Evolutionary conservation across 352 stramenopile species (phyloP).

Genomic region (Phytophthora citrophthora): DNA sequence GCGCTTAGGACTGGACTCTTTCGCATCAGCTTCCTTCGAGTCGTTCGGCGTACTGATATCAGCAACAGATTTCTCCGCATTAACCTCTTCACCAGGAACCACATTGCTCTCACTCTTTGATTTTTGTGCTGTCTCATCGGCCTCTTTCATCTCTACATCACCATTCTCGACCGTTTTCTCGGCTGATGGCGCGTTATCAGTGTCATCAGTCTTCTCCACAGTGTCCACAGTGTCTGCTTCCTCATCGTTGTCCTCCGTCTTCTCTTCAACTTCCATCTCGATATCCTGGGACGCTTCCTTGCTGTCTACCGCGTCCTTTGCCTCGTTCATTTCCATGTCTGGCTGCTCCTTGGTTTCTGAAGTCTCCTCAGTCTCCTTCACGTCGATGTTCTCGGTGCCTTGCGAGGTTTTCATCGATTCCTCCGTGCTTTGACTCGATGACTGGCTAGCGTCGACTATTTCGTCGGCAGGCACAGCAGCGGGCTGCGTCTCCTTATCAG

Average conservation of each 20-base stretch:
- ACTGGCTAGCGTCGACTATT: slow-evolving; percentile 15
- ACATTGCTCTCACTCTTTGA: slow-evolving; percentile 10
- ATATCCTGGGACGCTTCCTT: slow-evolving; percentile 6
- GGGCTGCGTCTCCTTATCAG: slow-evolving; percentile 16
- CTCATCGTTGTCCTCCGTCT: slow-evolving; percentile 4
- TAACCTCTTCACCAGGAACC: background rate
- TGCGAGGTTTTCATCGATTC: slow-evolving; percentile 14
- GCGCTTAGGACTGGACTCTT: slow-evolving; percentile 26
- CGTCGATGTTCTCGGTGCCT: slow-evolving; percentile 7
- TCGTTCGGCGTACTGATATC: background rate
- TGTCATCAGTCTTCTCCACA: background rate
- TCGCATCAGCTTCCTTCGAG: slow-evolving; percentile 4
- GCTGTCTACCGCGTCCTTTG: background rate
- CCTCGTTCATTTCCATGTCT: background rate
- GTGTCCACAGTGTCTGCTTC: background rate
- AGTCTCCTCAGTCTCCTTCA: slow-evolving; percentile 12
- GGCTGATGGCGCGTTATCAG: background rate
- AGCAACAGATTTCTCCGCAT: background rate
- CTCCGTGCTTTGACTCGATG: slow-evolving; percentile 21
- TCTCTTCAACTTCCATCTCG: slow-evolving; percentile 7
- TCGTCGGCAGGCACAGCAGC: slow-evolving; percentile 7
- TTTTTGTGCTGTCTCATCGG: slow-evolving; percentile 5
- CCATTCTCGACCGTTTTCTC: background rate
- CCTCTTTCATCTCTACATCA: slow-evolving; percentile 21
- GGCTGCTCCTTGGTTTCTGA: background rate